Evolutionary conservation across 108 stramenopile genomes (phyloP).

Genomic region (Pseudonitzschia multiseries): DNA sequence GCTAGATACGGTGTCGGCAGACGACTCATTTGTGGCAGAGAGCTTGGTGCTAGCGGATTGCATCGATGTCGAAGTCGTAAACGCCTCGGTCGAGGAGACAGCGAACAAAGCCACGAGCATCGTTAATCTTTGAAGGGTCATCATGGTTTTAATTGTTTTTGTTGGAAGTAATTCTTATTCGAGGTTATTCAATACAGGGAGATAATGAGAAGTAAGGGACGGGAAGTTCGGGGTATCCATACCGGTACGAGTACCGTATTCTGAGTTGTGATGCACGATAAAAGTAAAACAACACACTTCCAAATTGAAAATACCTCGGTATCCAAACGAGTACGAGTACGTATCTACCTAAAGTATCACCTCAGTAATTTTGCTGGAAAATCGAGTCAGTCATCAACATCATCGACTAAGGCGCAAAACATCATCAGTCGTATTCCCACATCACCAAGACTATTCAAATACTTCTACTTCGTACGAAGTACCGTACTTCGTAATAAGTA

Average conservation of each 20-base stretch:
- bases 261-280: too few relatives aligned
- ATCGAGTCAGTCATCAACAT: constrained; percentile 2
- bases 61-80: background rate
- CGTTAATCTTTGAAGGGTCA: background rate
- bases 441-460: background rate
- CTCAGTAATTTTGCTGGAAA: background rate
- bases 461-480: too few relatives aligned
- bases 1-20: background rate
- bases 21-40: background rate
- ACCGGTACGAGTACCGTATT: too few relatives aligned
- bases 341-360: too few relatives aligned
- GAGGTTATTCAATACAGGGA: too few relatives aligned
- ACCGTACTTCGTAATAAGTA: background rate
- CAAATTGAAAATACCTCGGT: too few relatives aligned
- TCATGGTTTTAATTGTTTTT: background rate
- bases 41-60: background rate
- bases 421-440: background rate
- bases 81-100: constrained; percentile 6
- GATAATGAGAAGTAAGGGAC: too few relatives aligned
- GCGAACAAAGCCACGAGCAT: background rate
- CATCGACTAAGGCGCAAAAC: too few relatives aligned
- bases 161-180: background rate
- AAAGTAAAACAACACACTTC: too few relatives aligned
- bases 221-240: too few relatives aligned
- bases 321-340: too few relatives aligned